A percentile compares a stretch with the other conserved stretches of the same genome.
These are phyloP conservation scores for Russula dissimulans DNA, from an alignment of 768 basidiomycete species.

Conservation along the genomic window DNA sequence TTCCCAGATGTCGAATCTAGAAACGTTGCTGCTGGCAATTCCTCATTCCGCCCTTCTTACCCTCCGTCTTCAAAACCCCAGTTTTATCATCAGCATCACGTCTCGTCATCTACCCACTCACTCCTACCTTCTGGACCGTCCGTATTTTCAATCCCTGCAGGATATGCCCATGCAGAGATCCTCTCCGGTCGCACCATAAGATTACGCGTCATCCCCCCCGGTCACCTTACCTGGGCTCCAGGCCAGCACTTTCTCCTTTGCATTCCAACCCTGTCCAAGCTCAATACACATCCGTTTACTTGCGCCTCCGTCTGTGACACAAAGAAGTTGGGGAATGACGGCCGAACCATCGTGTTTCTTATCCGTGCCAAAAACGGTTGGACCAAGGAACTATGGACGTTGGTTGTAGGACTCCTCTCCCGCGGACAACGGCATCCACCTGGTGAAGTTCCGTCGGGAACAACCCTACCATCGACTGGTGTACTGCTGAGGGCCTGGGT, in stretches of 20 bases:
- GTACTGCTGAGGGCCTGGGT: slow-evolving; percentile 48
- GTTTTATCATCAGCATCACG: neutral
- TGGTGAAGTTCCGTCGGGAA: slow-evolving; percentile 28
- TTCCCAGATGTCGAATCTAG: slow-evolving; percentile 4
- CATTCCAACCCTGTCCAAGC: slow-evolving; percentile 51
- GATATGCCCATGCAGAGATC: slow-evolving; percentile 59
- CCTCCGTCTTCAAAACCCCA: neutral
- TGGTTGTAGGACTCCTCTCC: slow-evolving; percentile 33
- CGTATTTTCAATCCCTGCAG: slow-evolving; percentile 46
- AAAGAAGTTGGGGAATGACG: slow-evolving; percentile 34
- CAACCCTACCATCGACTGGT: slow-evolving; percentile 34
- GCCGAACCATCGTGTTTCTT: slow-evolving; percentile 52
- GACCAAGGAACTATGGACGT: slow-evolving; percentile 56
- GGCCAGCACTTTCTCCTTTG: slow-evolving; percentile 72
- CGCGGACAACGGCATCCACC: slow-evolving; percentile 23
- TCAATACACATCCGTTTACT: slow-evolving; percentile 68
- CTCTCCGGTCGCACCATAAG: slow-evolving; percentile 64
- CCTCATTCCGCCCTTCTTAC: neutral
- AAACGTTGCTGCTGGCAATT: neutral
- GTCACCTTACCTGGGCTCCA: slow-evolving; percentile 55
- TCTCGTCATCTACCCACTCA: slow-evolving; percentile 4
- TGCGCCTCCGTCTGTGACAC: slow-evolving; percentile 51
- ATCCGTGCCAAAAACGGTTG: slow-evolving; percentile 64
- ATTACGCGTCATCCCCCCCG: slow-evolving; percentile 50
- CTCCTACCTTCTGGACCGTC: slow-evolving; percentile 8